Percentiles rank a stretch among this genome's conserved stretches.
These are phyloP conservation scores for Cymodocea nodosa DNA, from an alignment of 116 monocot species.

Conservation along the genomic window DNA sequence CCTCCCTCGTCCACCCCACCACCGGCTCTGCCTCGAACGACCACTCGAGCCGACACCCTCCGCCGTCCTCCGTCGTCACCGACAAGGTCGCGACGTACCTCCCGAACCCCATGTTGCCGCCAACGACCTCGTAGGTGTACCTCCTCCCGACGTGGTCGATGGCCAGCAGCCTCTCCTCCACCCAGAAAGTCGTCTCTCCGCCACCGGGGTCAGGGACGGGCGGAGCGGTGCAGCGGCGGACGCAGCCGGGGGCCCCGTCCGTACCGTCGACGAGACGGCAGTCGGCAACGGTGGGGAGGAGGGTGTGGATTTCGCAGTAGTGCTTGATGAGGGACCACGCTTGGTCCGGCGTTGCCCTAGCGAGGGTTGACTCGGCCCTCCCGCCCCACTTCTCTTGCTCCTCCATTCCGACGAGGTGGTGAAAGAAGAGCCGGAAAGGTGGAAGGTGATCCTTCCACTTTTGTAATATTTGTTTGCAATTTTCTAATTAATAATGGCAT, in stretches of 20 bases:
- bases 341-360: conserved; percentile 16
- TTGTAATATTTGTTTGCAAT: too few species aligned
- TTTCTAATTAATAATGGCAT: too few species aligned
- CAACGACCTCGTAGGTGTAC: conserved; percentile 28
- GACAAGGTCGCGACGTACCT: conserved; percentile 15
- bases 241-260: conserved; percentile 37
- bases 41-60: conserved; percentile 37
- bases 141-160: conserved; percentile 16
- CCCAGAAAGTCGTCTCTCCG: conserved; percentile 8
- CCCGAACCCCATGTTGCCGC: conserved; percentile 50
- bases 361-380: conserved; percentile 9
- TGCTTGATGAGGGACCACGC: conserved; percentile 37
- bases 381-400: conserved; percentile 2
- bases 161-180: conserved; percentile 22
- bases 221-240: conserved; percentile 24
- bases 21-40: conserved; percentile 37
- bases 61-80: conserved; percentile 10
- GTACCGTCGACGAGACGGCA: conserved; percentile 24
- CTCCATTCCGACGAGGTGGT: not conserved
- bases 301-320: conserved; percentile 34
- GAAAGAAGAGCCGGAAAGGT: too few species aligned
- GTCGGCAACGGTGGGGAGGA: conserved; percentile 21
- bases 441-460: too few species aligned
- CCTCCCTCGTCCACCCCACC: conserved; percentile 25
- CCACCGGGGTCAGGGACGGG: not conserved